A percentile compares a stretch with the other conserved stretches of the same genome.
Conservation (phyloP, 306 rosid genomes). For the Cucurbita argyrosperma region DNA sequence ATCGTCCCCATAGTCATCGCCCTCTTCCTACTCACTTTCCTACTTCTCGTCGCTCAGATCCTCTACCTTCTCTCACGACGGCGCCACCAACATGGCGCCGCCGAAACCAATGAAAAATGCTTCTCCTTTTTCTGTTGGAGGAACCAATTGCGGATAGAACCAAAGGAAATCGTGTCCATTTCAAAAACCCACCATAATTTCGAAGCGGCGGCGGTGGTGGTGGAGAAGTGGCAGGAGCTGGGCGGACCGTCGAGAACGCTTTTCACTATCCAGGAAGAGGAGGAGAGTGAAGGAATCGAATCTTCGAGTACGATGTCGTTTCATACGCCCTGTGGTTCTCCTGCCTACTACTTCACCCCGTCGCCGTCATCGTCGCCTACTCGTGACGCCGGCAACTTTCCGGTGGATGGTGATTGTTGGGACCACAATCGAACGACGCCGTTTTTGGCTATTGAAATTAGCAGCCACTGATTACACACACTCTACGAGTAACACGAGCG, state of each 20-base stretch:
- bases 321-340: conserved; percentile 32
- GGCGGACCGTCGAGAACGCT: conserved; percentile 22
- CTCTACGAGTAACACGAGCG: no score
- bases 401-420: neutral
- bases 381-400: neutral
- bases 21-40: conserved; percentile 11
- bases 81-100: neutral
- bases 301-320: conserved; percentile 15
- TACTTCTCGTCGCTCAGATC: conserved; percentile 16
- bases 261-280: conserved; percentile 32
- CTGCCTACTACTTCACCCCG: conserved; percentile 30
- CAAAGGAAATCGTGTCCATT: neutral
- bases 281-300: conserved; percentile 22
- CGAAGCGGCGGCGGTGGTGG: conserved; percentile 12
- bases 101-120: neutral
- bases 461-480: neutral
- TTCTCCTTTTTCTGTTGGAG: conserved; percentile 11
- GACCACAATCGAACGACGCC: neutral
- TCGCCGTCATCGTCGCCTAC: conserved; percentile 18
- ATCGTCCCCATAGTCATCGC: conserved; percentile 7
- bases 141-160: conserved; percentile 19
- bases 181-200: neutral
- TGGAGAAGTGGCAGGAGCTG: conserved; percentile 21
- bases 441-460: neutral
- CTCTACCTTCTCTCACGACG: conserved; percentile 20